Evolutionary conservation across 2,329 filamentous ascomycete genomes (phyloP).

Genomic region (Claviceps arundinis): DNA sequence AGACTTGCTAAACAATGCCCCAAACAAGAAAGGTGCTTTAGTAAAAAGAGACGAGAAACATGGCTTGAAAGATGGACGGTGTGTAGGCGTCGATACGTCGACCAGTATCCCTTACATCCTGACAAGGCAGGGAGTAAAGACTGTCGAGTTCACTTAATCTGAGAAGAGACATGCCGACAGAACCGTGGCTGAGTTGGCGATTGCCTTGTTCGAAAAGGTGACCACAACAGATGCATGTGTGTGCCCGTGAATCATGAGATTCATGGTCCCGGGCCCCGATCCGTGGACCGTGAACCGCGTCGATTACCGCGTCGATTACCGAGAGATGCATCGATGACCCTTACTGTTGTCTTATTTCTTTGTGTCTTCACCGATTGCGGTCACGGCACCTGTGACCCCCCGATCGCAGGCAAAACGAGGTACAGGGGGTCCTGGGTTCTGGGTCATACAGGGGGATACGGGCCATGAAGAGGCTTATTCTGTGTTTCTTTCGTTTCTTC

Average conservation of each 20-base stretch:
- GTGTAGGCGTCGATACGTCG: too few species aligned
- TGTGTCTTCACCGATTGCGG: not conserved
- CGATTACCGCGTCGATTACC: not conserved
- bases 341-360: not conserved
- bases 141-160: too few species aligned
- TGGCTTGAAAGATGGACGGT: not conserved
- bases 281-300: too few species aligned
- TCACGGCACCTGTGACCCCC: not conserved
- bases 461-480: not conserved
- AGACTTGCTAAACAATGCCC: not conserved
- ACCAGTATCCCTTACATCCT: too few species aligned
- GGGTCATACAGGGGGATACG: not conserved
- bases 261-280: not conserved
- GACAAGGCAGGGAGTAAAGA: too few species aligned
- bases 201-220: constrained; percentile 1
- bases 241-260: not conserved
- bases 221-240: constrained; percentile 1
- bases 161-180: too few species aligned
- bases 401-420: not conserved
- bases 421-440: not conserved
- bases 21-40: not conserved
- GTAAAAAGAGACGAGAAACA: not conserved
- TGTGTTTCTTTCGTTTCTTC: not conserved
- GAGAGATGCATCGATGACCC: not conserved
- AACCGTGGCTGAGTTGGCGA: too few species aligned